These are phyloP conservation scores for Saraca asoca DNA, from an alignment of 331 rosid genomes.

Conservation along the genomic window DNA sequence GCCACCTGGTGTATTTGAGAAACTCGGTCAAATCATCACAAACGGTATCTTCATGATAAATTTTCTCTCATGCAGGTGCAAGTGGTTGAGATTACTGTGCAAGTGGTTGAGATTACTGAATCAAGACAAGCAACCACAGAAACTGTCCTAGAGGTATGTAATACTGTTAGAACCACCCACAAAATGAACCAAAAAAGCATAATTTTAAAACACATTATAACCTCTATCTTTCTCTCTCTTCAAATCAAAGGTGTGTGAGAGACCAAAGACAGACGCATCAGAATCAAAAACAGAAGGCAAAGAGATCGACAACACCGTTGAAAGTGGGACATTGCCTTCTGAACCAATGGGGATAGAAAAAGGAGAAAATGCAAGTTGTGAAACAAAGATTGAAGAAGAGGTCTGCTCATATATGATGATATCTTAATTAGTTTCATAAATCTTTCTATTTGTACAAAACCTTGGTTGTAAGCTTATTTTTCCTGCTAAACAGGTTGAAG, in stretches of 20 bases:
- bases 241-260: conserved; percentile 25
- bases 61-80: conserved; percentile 28
- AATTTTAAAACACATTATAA: no score
- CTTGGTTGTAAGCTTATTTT: background rate
- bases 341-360: background rate
- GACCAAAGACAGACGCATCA: background rate
- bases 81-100: conserved; percentile 6
- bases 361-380: conserved; percentile 9
- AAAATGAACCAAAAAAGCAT: background rate
- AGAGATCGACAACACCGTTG: conserved; percentile 11
- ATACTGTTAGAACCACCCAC: background rate
- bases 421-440: background rate
- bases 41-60: background rate
- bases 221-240: background rate
- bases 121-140: conserved; percentile 28
- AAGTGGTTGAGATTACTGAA: conserved; percentile 2
- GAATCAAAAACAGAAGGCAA: conserved; percentile 10
- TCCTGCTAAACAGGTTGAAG: conserved; percentile 12
- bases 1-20: background rate
- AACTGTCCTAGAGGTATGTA: conserved; percentile 4
- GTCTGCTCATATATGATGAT: conserved; percentile 25
- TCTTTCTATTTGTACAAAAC: background rate
- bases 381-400: conserved; percentile 27
- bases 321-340: conserved; percentile 22
- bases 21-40: background rate